phyloP scores from a whole-genome alignment of 768 basidiomycete species.

The Amanita subjunquillea region DNA sequence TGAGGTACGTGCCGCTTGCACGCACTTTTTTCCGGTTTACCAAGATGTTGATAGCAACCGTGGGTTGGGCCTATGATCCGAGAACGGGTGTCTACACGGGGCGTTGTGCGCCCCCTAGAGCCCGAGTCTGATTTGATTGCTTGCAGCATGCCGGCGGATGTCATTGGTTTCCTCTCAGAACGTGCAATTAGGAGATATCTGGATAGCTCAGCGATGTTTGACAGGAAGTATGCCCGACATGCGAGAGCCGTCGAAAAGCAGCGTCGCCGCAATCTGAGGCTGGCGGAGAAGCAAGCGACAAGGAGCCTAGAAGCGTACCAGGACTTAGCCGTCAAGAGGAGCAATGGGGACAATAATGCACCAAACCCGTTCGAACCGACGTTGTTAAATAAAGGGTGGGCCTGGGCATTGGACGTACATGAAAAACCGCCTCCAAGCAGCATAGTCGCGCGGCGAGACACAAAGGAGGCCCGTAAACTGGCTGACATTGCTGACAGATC shows the following conservation, averaged over 20 bases:
- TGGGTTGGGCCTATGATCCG: conserved; percentile 71
- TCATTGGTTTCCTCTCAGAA: conserved; percentile 72
- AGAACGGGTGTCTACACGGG: conserved; percentile 78
- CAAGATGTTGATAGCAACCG: conserved; percentile 10
- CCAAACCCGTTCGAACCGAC: not conserved
- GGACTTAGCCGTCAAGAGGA: conserved; percentile 21
- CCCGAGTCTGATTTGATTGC: conserved; percentile 55
- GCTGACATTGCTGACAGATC: conserved; percentile 67
- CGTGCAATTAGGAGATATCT: conserved; percentile 69
- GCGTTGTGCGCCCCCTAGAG: conserved; percentile 78
- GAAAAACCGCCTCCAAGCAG: conserved; percentile 89
- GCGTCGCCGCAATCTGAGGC: conserved; percentile 54
- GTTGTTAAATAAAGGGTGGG: conserved; percentile 40
- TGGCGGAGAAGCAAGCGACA: conserved; percentile 51
- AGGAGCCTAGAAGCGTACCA: conserved; percentile 42
- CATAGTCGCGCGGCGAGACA: conserved; percentile 84
- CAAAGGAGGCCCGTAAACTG: conserved; percentile 62
- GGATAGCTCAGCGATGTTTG: conserved; percentile 45
- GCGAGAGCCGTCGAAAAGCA: conserved; percentile 51
- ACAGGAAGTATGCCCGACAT: conserved; percentile 54
- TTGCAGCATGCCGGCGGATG: conserved; percentile 50
- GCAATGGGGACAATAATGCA: conserved; percentile 10
- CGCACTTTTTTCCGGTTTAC: not conserved
- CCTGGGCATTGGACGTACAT: conserved; percentile 72
- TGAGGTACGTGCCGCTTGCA: conserved; percentile 21